These are phyloP conservation scores for Apiotrichum veenhuisii DNA, from an alignment of 1,284 basidiomycete genomes.

Conservation along the genomic window DNA sequence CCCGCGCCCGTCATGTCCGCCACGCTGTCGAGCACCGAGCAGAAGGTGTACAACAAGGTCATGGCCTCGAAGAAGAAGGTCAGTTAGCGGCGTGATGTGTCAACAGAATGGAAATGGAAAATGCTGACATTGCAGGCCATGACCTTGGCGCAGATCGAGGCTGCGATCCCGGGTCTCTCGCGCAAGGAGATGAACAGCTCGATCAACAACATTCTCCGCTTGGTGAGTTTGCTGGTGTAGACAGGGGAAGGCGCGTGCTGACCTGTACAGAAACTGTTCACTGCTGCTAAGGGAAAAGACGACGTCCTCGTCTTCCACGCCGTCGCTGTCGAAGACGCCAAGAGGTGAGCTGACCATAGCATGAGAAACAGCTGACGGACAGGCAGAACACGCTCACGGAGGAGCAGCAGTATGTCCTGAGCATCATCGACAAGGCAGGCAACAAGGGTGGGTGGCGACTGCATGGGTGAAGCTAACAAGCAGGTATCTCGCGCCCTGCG, in stretches of 20 bases:
- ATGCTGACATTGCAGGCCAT: slow-evolving; percentile 22
- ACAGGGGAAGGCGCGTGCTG: neutral
- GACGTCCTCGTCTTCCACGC: slow-evolving; percentile 29
- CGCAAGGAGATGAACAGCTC: slow-evolving; percentile 23
- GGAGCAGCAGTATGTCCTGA: slow-evolving; percentile 37
- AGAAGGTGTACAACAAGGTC: slow-evolving; percentile 48
- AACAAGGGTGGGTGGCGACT: slow-evolving; percentile 17
- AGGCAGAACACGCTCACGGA: slow-evolving; percentile 35
- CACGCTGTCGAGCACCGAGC: slow-evolving; percentile 37
- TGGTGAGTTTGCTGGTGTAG: slow-evolving; percentile 18
- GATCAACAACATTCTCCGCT: slow-evolving; percentile 22
- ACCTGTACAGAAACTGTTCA: slow-evolving; percentile 19
- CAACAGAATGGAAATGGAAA: too few species aligned
- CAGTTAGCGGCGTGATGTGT: neutral
- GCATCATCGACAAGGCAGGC: slow-evolving; percentile 22
- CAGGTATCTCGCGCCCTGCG: slow-evolving; percentile 24
- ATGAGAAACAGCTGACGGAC: neutral
- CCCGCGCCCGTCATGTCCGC: slow-evolving; percentile 23
- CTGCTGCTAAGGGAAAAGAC: slow-evolving; percentile 23
- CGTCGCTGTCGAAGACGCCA: slow-evolving; percentile 31
- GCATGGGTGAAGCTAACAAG: slow-evolving; percentile 3
- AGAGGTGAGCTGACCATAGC: slow-evolving; percentile 25
- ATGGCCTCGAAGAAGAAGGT: slow-evolving; percentile 41
- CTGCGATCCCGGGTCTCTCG: slow-evolving; percentile 26
- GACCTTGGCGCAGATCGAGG: slow-evolving; percentile 26